These are phyloP conservation scores for Aspergillus novoparasiticus DNA, from an alignment of 2,329 filamentous ascomycete species.

Conservation along the genomic window DNA sequence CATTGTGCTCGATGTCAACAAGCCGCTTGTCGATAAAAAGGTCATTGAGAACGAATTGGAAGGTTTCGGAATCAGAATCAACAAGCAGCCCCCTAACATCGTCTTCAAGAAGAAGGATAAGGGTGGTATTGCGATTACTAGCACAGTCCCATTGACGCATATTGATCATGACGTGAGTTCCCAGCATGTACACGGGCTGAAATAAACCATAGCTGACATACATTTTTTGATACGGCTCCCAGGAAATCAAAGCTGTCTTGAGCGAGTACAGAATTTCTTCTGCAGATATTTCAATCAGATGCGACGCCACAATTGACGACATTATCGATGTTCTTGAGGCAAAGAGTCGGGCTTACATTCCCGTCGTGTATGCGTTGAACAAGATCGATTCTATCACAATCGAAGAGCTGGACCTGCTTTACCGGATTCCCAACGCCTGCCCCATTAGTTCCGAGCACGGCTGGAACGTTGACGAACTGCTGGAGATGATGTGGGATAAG, in stretches of 20 bases:
- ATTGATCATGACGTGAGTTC: slow-evolving; percentile 74
- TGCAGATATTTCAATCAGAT: slow-evolving; percentile 95
- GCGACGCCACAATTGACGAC: slow-evolving; percentile 96
- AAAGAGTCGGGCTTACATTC: slow-evolving; percentile 92
- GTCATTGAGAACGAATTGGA: slow-evolving; percentile 94
- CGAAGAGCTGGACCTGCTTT: slow-evolving; percentile 92
- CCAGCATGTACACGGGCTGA: neutral
- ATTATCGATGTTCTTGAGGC: slow-evolving; percentile 95
- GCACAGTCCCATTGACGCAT: slow-evolving; percentile 85
- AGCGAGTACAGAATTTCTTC: slow-evolving; percentile 95
- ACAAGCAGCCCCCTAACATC: slow-evolving; percentile 96
- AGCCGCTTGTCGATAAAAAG: slow-evolving; percentile 94
- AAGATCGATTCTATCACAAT: slow-evolving; percentile 99
- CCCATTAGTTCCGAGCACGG: slow-evolving; percentile 97
- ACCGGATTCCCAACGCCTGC: slow-evolving; percentile 94
- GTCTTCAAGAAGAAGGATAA: slow-evolving; percentile 99
- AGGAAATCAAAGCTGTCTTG: slow-evolving; percentile 97
- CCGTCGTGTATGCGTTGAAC: slow-evolving; percentile 98
- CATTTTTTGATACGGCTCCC: neutral
- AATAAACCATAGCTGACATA: slow-evolving; percentile 15
- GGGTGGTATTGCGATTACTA: slow-evolving; percentile 94
- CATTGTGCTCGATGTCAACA: slow-evolving; percentile 97
- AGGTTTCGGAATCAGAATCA: slow-evolving; percentile 96
- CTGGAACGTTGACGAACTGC: slow-evolving; percentile 95
- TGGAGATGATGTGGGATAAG: slow-evolving; percentile 99